Evolutionary conservation across 306 rosid species (phyloP).

Genomic region (Hippophae gyantsensis): DNA sequence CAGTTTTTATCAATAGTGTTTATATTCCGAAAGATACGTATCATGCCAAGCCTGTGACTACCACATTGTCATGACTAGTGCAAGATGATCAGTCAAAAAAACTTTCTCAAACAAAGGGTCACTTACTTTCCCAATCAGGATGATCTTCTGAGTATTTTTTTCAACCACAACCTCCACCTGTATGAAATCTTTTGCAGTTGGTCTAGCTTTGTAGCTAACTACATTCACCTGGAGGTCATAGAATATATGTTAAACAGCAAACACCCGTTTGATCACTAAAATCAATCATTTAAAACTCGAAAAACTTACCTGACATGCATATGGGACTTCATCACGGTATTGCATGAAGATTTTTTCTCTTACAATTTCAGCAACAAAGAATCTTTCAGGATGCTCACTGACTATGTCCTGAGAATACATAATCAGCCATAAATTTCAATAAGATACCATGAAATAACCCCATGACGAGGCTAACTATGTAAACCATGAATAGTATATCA

Average conservation of each 20-base stretch:
- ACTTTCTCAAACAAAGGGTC: slow-evolving; percentile 10
- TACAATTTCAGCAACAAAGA: slow-evolving; percentile 79
- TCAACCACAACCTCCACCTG: slow-evolving; percentile 84
- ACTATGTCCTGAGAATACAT: slow-evolving; percentile 66
- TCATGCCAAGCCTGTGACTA: background rate
- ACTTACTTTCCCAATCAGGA: slow-evolving; percentile 71
- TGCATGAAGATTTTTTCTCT: slow-evolving; percentile 97
- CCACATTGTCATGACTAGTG: background rate
- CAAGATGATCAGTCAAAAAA: background rate
- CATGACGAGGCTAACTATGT: too few relatives aligned
- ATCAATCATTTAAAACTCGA: background rate
- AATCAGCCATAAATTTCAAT: slow-evolving; percentile 7
- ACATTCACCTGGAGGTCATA: slow-evolving; percentile 61
- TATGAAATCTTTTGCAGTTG: slow-evolving; percentile 78
- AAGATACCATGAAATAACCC: too few relatives aligned
- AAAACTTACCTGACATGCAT: slow-evolving; percentile 72
- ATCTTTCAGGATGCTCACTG: slow-evolving; percentile 96
- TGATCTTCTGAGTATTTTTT: slow-evolving; percentile 77
- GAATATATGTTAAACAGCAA: background rate
- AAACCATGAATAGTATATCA: too few relatives aligned
- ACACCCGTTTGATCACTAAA: background rate
- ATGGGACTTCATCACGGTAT: slow-evolving; percentile 86
- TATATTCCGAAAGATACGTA: too few relatives aligned
- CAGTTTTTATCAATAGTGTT: too few relatives aligned
- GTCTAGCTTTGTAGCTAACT: slow-evolving; percentile 80